phyloP scores from a whole-genome alignment of 202 grass and related monocot genomes.

The Carex sylvatica region DNA sequence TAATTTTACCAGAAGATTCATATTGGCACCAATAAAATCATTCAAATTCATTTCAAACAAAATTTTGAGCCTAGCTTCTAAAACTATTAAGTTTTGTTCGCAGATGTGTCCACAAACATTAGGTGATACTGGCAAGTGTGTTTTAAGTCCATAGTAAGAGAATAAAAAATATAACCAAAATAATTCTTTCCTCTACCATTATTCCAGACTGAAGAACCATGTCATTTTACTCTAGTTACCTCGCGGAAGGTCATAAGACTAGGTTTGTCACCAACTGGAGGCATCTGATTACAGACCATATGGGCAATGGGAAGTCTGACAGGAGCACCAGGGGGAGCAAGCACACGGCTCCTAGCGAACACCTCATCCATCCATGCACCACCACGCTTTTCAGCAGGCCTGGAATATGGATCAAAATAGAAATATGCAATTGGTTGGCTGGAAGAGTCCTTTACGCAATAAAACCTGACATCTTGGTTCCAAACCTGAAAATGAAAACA shows the following conservation, averaged over 20 bases:
- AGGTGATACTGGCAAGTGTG: not conserved
- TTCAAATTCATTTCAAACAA: slow-evolving; percentile 7
- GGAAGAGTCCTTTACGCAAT: slow-evolving; percentile 86
- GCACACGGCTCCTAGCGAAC: slow-evolving; percentile 74
- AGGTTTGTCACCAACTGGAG: slow-evolving; percentile 87
- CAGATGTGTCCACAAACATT: not conserved
- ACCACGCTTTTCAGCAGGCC: slow-evolving; percentile 89
- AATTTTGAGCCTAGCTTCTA: not conserved
- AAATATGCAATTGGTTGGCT: slow-evolving; percentile 83
- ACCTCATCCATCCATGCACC: slow-evolving; percentile 99
- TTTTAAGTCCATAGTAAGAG: not conserved
- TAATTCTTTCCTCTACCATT: not conserved
- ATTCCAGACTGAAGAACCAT: not conserved
- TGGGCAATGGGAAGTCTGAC: slow-evolving; percentile 89
- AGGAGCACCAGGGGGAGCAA: slow-evolving; percentile 63
- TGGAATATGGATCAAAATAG: slow-evolving; percentile 96
- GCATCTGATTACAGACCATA: slow-evolving; percentile 96
- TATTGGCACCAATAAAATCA: not conserved
- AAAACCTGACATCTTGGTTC: slow-evolving; percentile 92
- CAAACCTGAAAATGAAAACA: slow-evolving; percentile 55
- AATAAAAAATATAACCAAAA: not conserved
- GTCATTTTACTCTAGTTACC: slow-evolving; percentile 45
- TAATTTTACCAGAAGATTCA: not conserved
- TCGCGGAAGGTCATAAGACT: slow-evolving; percentile 98
- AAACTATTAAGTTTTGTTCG: not conserved